phyloP scores from a whole-genome alignment of 257 asterid genomes.

The Cynanchum wilfordii region DNA sequence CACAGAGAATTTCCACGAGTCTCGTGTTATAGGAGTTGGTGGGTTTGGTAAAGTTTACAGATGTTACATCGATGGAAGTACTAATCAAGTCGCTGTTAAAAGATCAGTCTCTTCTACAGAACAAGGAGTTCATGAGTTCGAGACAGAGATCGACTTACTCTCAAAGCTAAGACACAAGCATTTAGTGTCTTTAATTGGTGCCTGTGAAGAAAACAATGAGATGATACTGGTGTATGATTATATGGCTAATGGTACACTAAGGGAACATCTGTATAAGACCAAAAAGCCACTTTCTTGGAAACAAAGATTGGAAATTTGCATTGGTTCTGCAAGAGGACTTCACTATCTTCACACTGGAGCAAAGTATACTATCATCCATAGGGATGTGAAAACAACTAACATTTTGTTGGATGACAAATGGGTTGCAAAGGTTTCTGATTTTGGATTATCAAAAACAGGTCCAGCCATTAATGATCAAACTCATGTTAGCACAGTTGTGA shows the following conservation, averaged over 20 bases:
- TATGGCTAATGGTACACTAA: conserved; percentile 74
- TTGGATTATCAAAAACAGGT: conserved; percentile 68
- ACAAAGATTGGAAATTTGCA: conserved; percentile 60
- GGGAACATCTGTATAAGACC: conserved; percentile 58
- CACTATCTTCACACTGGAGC: conserved; percentile 92
- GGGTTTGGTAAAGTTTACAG: conserved; percentile 81
- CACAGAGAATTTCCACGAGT: conserved; percentile 51
- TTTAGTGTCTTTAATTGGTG: conserved; percentile 71
- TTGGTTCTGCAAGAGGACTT: conserved; percentile 70
- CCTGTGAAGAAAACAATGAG: conserved; percentile 68
- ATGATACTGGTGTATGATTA: conserved; percentile 79
- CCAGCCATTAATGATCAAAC: conserved; percentile 36
- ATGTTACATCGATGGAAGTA: conserved; percentile 48
- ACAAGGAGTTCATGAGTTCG: conserved; percentile 69
- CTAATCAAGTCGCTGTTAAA: conserved; percentile 48
- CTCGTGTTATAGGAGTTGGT: conserved; percentile 64
- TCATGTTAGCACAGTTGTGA: conserved; percentile 69
- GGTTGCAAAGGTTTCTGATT: conserved; percentile 79
- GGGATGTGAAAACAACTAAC: conserved; percentile 78
- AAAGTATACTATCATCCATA: conserved; percentile 59
- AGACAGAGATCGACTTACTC: conserved; percentile 66
- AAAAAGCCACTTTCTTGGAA: conserved; percentile 41
- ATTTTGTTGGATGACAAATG: conserved; percentile 58
- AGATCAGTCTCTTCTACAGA: conserved; percentile 57
- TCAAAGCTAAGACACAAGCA: conserved; percentile 74